These are phyloP conservation scores for Heliamphora exappendiculata DNA, from an alignment of 148 eudicot genomes.

Conservation along the genomic window DNA sequence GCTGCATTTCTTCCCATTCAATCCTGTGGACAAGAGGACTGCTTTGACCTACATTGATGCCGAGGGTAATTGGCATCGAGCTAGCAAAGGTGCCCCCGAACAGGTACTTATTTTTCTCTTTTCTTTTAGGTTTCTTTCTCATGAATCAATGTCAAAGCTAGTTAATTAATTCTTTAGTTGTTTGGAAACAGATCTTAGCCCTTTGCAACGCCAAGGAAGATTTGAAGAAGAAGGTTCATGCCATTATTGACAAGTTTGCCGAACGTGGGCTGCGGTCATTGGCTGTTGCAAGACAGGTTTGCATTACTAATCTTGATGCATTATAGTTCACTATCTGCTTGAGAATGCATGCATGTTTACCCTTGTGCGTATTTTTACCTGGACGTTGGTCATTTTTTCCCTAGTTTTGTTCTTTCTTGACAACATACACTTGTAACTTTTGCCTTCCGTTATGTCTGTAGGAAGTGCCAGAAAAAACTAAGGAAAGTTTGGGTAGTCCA, in stretches of 20 bases:
- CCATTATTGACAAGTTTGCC: slow-evolving; percentile 79
- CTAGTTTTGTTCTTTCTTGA: neutral
- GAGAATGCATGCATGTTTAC: too few relatives aligned
- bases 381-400: neutral
- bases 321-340: neutral
- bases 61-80: slow-evolving; percentile 67
- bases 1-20: slow-evolving; percentile 75
- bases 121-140: neutral
- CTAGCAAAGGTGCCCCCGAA: slow-evolving; percentile 84
- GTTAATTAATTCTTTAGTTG: neutral
- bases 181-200: slow-evolving; percentile 56
- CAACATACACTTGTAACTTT: slow-evolving; percentile 5
- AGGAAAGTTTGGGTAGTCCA: slow-evolving; percentile 67
- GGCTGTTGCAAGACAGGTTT: slow-evolving; percentile 86
- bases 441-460: slow-evolving; percentile 13
- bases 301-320: neutral
- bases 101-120: slow-evolving; percentile 35
- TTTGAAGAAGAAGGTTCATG: slow-evolving; percentile 65
- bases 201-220: slow-evolving; percentile 84
- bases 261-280: slow-evolving; percentile 90
- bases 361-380: neutral
- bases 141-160: neutral
- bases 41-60: slow-evolving; percentile 70
- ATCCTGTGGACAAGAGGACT: slow-evolving; percentile 79
- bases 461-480: slow-evolving; percentile 78